A percentile compares a stretch with the other conserved stretches of the same genome.
These are phyloP conservation scores for Setaria viridis DNA, from an alignment of 202 grass and related monocot genomes.

Conservation along the genomic window DNA sequence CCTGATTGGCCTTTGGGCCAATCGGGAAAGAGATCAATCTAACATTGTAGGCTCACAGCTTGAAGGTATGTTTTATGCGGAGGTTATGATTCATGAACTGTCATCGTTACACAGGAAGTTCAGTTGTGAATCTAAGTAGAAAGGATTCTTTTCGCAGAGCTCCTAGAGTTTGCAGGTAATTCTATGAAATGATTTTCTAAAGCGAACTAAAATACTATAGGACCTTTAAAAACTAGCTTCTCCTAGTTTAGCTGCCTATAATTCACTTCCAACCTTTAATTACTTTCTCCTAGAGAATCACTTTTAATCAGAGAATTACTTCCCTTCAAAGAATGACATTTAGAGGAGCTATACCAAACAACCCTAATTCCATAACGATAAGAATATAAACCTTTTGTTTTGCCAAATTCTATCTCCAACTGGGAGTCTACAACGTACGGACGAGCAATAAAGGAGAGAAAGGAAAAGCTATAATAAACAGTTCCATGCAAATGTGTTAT, in stretches of 20 bases:
- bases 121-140: no score
- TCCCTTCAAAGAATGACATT: not conserved
- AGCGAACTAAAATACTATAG: not conserved
- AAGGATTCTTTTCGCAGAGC: not conserved
- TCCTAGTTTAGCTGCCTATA: no score
- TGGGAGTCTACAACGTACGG: conserved; percentile 35
- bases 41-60: no score
- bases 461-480: conserved; percentile 5
- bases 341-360: not conserved
- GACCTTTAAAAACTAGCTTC: not conserved
- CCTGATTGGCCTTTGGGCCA: no score
- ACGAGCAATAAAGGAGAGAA: not conserved
- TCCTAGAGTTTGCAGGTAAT: not conserved
- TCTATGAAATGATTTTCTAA: not conserved
- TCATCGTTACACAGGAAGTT: no score
- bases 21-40: no score
- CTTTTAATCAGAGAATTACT: not conserved
- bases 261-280: no score
- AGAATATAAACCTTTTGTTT: not conserved
- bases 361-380: not conserved
- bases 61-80: not conserved
- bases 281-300: not conserved
- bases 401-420: not conserved
- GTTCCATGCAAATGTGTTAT: conserved; percentile 7
- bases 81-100: not conserved